Evolutionary conservation across 331 rosid genomes (phyloP).

Genomic region (Rhamnella rubrinervis): DNA sequence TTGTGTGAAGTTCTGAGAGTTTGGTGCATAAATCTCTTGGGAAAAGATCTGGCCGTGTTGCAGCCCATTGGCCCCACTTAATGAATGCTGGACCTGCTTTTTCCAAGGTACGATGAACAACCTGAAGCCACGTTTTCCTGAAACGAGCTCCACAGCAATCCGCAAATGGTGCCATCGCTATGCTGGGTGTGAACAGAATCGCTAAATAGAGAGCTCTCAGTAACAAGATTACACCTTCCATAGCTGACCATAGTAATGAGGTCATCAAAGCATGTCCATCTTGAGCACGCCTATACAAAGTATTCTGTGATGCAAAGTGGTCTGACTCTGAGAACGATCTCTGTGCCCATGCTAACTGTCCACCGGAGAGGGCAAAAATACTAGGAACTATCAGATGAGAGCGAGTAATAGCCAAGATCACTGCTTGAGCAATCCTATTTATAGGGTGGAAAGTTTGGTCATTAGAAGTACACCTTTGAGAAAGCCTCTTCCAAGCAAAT

Average conservation of each 20-base stretch:
- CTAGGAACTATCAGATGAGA: conserved; percentile 79
- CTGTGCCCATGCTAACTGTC: conserved; percentile 80
- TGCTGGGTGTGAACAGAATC: conserved; percentile 77
- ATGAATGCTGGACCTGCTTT: conserved; percentile 95
- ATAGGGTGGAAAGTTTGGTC: conserved; percentile 44
- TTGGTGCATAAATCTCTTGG: conserved; percentile 82
- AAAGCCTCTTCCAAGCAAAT: conserved; percentile 65
- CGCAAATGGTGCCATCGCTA: conserved; percentile 81
- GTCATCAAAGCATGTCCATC: conserved; percentile 70
- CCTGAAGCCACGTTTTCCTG: conserved; percentile 74
- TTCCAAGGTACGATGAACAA: conserved; percentile 78
- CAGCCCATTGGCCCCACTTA: conserved; percentile 99
- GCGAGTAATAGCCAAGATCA: conserved; percentile 74
- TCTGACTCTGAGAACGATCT: conserved; percentile 45
- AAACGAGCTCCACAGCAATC: conserved; percentile 66
- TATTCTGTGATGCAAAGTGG: conserved; percentile 43
- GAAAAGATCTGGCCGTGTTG: conserved; percentile 97
- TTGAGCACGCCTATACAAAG: conserved; percentile 61
- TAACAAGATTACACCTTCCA: conserved; percentile 61
- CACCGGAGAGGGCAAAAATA: conserved; percentile 66
- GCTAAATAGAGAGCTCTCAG: conserved; percentile 73
- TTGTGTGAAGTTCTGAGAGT: conserved; percentile 83
- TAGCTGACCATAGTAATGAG: conserved; percentile 42
- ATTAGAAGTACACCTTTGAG: conserved; percentile 43
- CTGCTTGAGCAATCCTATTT: conserved; percentile 79